Evolutionary conservation across 305 asterid species (phyloP).

Genomic region (Stenogyne calaminthoides): DNA sequence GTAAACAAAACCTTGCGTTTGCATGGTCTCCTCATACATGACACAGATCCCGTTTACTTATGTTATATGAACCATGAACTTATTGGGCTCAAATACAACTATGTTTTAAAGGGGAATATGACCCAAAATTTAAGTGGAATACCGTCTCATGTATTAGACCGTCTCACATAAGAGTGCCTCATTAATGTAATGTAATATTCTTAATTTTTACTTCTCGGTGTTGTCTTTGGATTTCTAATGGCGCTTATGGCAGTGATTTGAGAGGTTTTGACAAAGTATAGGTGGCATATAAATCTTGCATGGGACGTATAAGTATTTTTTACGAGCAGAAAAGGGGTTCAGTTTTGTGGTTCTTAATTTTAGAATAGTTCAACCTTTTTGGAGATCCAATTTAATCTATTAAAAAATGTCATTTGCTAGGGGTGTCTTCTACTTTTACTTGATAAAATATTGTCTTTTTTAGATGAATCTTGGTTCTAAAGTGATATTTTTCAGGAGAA

Average conservation of each 20-base stretch:
- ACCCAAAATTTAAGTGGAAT: no score
- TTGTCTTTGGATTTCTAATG: neutral
- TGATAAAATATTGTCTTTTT: constrained; percentile 14
- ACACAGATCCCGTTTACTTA: no score
- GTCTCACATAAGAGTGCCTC: no score
- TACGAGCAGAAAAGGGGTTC: neutral
- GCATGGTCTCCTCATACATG: no score
- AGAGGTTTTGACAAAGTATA: neutral
- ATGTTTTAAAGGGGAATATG: no score
- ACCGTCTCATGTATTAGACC: no score
- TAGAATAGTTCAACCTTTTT: neutral
- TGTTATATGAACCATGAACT: no score
- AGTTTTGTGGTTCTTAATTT: neutral
- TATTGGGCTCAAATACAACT: no score
- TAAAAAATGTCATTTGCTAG: neutral
- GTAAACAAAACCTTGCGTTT: no score
- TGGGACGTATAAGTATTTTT: neutral
- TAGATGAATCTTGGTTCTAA: constrained; percentile 26
- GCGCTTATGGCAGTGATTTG: neutral
- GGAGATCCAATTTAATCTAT: neutral
- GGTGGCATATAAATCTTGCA: neutral
- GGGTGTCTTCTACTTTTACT: neutral
- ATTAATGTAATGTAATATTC: neutral
- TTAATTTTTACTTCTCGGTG: neutral
- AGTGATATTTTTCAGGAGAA: constrained; percentile 35